phyloP scores from a whole-genome alignment of 164 flowering plant genomes.

The Chimonanthus praecox region DNA sequence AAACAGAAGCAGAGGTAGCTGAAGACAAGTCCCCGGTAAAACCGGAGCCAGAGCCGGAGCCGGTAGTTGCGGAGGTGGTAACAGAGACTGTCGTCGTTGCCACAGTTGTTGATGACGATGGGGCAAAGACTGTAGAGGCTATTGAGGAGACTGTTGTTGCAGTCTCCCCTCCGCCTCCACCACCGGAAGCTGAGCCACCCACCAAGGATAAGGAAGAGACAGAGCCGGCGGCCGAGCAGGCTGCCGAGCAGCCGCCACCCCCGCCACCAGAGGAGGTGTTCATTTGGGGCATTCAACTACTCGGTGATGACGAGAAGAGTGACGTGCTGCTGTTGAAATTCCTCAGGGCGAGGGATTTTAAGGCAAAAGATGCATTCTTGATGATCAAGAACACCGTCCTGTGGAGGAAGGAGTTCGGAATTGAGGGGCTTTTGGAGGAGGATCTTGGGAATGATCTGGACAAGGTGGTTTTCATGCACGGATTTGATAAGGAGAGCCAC shows the following conservation, averaged over 20 bases:
- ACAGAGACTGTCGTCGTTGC: constrained; percentile 4
- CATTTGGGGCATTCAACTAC: neutral
- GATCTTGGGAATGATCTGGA: constrained; percentile 58
- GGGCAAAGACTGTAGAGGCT: constrained; percentile 67
- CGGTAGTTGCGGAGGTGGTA: constrained; percentile 4
- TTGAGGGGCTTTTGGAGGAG: constrained; percentile 61
- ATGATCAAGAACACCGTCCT: constrained; percentile 73
- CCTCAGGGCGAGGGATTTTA: constrained; percentile 87
- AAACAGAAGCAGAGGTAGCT: constrained; percentile 8
- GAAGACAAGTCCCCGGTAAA: constrained; percentile 10
- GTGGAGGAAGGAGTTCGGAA: constrained; percentile 77
- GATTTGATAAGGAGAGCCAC: constrained; percentile 70
- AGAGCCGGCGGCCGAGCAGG: neutral
- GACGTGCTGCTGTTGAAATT: constrained; percentile 79
- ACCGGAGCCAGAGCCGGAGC: constrained; percentile 8
- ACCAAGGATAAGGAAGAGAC: neutral
- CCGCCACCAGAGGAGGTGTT: neutral
- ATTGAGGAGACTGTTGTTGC: constrained; percentile 60
- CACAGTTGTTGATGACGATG: constrained; percentile 46
- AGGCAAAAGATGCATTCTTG: constrained; percentile 74
- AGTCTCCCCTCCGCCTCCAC: constrained; percentile 21
- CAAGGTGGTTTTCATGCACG: constrained; percentile 72
- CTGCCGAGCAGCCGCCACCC: no score
- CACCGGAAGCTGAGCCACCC: constrained; percentile 6
- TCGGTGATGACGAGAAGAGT: constrained; percentile 36